phyloP scores from a whole-genome alignment of 1,139 yeast species.

The Magnusiomyces ingens region DNA sequence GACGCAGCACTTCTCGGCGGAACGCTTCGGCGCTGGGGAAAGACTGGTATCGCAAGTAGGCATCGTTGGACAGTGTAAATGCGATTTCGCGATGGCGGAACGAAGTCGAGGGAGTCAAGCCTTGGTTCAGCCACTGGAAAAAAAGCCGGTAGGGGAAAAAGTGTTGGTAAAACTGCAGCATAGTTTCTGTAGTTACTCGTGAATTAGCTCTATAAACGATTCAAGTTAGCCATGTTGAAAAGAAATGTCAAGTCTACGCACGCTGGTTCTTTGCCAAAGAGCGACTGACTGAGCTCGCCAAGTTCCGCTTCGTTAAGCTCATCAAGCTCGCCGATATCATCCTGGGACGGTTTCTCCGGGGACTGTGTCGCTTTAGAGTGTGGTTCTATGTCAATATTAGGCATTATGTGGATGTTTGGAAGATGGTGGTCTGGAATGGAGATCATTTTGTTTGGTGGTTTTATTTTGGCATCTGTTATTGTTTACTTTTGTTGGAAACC shows the following conservation, averaged over 20 bases:
- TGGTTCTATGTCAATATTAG: no score
- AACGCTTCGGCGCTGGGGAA: constrained; percentile 63
- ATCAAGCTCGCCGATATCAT: no score
- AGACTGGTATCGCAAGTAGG: constrained; percentile 85
- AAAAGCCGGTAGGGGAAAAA: constrained; percentile 57
- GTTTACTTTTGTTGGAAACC: neutral
- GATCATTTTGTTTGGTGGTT: neutral
- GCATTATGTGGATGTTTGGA: neutral
- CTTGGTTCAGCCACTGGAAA: constrained; percentile 85
- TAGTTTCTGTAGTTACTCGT: neutral
- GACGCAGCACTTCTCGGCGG: constrained; percentile 59
- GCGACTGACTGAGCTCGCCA: no score
- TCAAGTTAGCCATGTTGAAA: neutral
- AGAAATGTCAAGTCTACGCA: no score
- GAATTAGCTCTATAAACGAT: neutral
- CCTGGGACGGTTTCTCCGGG: no score
- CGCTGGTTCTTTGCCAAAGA: no score
- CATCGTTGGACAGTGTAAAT: constrained; percentile 67
- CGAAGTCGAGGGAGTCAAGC: constrained; percentile 53
- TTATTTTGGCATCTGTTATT: neutral
- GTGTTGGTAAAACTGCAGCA: constrained; percentile 53
- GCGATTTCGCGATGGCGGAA: constrained; percentile 92
- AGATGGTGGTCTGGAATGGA: neutral
- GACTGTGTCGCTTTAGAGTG: no score
- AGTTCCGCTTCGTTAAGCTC: no score